phyloP scores from a whole-genome alignment of 306 rosid species.

The Medicago lupulina region DNA sequence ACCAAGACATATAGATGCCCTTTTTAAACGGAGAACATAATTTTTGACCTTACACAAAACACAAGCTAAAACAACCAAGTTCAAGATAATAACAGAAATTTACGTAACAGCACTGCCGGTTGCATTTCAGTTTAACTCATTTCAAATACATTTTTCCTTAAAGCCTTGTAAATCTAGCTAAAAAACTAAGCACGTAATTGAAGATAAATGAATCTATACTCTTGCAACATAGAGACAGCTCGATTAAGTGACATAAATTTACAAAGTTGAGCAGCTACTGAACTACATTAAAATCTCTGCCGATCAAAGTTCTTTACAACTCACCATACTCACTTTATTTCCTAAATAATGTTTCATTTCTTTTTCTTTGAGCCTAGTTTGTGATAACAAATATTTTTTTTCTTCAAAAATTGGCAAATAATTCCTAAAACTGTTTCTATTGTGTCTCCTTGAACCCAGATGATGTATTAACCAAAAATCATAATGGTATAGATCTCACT shows the following conservation, averaged over 20 bases:
- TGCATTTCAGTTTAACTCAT: conserved; percentile 25
- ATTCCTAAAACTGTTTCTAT: conserved; percentile 34
- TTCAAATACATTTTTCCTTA: conserved; percentile 14
- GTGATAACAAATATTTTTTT: conserved; percentile 18
- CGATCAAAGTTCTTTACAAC: conserved; percentile 40
- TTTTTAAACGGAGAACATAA: too few species aligned
- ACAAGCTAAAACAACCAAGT: background rate
- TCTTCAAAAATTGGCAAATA: conserved; percentile 14
- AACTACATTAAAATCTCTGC: conserved; percentile 34
- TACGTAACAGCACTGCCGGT: background rate
- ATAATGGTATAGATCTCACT: conserved; percentile 22
- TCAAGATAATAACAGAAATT: conserved; percentile 16
- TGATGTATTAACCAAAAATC: conserved; percentile 15
- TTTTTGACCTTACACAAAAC: background rate
- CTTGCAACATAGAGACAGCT: conserved; percentile 35
- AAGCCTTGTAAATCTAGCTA: conserved; percentile 28
- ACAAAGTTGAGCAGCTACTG: conserved; percentile 57
- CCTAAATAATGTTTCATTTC: conserved; percentile 23
- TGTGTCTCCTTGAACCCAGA: conserved; percentile 26
- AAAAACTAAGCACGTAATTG: conserved; percentile 10
- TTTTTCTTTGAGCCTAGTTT: conserved; percentile 44
- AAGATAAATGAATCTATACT: conserved; percentile 33
- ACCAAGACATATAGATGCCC: too few species aligned
- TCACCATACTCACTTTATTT: conserved; percentile 42
- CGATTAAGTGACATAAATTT: conserved; percentile 46